A percentile compares a stretch with the other conserved stretches of the same genome.
Evolutionary conservation across 2,329 filamentous ascomycete species (phyloP).

Genomic region (Meredithiella fracta): DNA sequence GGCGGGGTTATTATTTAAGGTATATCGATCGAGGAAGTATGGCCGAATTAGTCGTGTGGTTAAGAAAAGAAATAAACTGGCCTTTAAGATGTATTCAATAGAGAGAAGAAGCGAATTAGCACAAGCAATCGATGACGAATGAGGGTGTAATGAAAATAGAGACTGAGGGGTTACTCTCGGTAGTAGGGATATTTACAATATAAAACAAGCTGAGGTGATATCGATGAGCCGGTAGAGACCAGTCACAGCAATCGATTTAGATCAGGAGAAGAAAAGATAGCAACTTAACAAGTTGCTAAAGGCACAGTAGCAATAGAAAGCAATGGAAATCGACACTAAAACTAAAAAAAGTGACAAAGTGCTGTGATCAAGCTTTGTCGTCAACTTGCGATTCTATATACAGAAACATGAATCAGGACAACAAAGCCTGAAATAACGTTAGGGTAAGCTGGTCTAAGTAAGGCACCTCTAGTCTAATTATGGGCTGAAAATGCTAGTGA

Average conservation of each 20-base stretch:
- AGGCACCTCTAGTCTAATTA: neutral
- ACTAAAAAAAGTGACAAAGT: neutral
- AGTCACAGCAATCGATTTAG: neutral
- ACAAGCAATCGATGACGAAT: neutral
- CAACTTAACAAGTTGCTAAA: neutral
- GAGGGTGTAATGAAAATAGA: neutral
- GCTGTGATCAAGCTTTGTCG: neutral
- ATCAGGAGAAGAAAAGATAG: neutral
- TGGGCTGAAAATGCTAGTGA: no score
- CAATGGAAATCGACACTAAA: neutral
- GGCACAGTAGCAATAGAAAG: neutral
- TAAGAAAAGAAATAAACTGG: neutral
- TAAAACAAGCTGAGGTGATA: neutral
- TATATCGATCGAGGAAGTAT: neutral
- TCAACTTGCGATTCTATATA: neutral
- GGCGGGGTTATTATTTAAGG: neutral
- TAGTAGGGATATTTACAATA: neutral
- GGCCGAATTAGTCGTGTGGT: neutral
- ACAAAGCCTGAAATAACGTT: conserved; percentile 4
- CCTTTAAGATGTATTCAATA: neutral
- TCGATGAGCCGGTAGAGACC: neutral
- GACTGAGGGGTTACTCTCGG: neutral
- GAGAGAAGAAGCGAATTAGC: neutral
- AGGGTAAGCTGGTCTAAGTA: conserved; percentile 1
- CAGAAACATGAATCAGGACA: conserved; percentile 6